phyloP scores from a whole-genome alignment of 2,329 filamentous ascomycete genomes.

The Aspergillus clavatus region DNA sequence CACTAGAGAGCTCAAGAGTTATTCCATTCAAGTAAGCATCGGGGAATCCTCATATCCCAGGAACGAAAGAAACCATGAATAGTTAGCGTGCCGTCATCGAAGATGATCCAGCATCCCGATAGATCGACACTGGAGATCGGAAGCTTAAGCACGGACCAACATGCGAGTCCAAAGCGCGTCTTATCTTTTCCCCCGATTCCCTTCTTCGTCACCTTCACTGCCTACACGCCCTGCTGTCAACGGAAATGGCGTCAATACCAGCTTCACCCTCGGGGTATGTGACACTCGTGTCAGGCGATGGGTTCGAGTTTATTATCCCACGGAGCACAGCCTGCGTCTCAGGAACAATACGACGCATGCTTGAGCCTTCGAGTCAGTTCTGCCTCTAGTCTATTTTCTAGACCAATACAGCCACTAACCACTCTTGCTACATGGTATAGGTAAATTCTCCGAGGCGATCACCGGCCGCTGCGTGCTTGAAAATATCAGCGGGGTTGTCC shows the following conservation, averaged over 20 bases:
- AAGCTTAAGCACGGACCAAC: constrained; percentile 30
- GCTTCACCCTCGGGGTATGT: constrained; percentile 49
- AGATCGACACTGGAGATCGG: background rate
- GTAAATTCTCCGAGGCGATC: constrained; percentile 57
- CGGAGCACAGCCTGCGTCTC: constrained; percentile 58
- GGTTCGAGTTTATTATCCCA: constrained; percentile 60
- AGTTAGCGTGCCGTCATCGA: no score
- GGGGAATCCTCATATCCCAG: no score
- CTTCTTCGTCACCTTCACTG: constrained; percentile 4
- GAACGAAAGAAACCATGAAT: no score
- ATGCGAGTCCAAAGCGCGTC: background rate
- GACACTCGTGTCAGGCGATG: constrained; percentile 60
- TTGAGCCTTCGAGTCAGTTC: constrained; percentile 57
- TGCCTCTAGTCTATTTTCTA: no score
- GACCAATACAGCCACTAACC: no score
- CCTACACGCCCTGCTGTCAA: constrained; percentile 5
- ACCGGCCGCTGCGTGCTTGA: constrained; percentile 56
- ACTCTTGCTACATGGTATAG: no score
- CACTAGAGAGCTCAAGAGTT: no score
- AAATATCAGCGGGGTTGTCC: constrained; percentile 58
- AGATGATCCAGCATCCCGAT: no score
- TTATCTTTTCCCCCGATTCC: background rate
- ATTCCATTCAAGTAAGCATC: no score
- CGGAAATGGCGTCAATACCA: constrained; percentile 13
- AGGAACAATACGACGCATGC: constrained; percentile 58